A percentile compares a stretch with the other conserved stretches of the same genome.
phyloP scores from a whole-genome alignment of 352 stramenopile species.

The Globisporangium okanoganense region DNA sequence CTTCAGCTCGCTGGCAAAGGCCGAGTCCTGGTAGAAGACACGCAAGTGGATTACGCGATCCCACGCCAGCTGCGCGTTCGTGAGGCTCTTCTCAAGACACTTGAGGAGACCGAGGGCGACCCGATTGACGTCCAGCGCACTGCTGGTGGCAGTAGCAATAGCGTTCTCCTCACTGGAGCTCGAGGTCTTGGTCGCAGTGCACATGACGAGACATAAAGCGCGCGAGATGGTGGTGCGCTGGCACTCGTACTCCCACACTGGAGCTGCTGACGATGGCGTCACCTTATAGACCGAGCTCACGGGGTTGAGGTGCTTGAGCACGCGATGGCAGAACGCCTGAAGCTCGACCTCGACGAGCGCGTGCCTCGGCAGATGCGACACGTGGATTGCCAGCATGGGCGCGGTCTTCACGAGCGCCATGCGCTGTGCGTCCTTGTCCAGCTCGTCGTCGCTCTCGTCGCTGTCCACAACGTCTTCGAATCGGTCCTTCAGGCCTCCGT shows the following conservation, averaged over 20 bases:
- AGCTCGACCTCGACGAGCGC: slow-evolving; percentile 78
- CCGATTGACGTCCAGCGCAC: slow-evolving; percentile 23
- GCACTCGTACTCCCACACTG: slow-evolving; percentile 10
- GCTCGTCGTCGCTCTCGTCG: slow-evolving; percentile 69
- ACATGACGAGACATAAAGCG: slow-evolving; percentile 50
- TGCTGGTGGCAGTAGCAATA: slow-evolving; percentile 17
- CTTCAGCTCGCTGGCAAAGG: slow-evolving; percentile 47
- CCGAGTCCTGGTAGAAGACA: slow-evolving; percentile 55
- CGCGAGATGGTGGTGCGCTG: slow-evolving; percentile 40
- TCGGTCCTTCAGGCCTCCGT: slow-evolving; percentile 45
- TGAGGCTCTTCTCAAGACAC: slow-evolving; percentile 25
- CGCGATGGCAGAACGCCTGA: slow-evolving; percentile 63
- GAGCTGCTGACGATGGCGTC: background rate
- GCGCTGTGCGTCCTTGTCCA: slow-evolving; percentile 54
- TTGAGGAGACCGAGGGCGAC: slow-evolving; percentile 14
- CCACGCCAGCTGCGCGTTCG: slow-evolving; percentile 46
- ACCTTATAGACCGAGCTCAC: slow-evolving; percentile 11
- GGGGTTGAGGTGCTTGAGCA: slow-evolving; percentile 48
- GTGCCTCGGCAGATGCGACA: slow-evolving; percentile 64
- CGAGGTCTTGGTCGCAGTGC: slow-evolving; percentile 19
- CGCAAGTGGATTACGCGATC: slow-evolving; percentile 62
- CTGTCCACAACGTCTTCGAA: slow-evolving; percentile 60
- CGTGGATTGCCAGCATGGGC: slow-evolving; percentile 56
- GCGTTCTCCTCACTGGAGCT: background rate
- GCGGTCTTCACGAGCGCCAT: slow-evolving; percentile 40